Evolutionary conservation across 176 grass and related monocot species (phyloP).

Genomic region (Bolboschoenus planiculmis): DNA sequence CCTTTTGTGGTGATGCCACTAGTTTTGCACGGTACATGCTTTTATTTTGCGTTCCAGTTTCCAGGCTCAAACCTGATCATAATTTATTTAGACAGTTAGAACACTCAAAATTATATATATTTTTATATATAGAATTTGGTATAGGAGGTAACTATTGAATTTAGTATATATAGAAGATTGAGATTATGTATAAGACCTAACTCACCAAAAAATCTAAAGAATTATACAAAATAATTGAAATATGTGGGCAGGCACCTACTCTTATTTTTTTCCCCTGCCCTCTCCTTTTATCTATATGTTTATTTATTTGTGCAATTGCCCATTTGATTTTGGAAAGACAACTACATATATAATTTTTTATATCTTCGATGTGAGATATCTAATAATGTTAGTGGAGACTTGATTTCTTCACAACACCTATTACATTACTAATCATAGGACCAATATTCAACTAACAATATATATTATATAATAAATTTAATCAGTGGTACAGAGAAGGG

Average conservation of each 20-base stretch:
- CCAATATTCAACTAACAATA: background rate
- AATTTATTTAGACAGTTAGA: constrained; percentile 14
- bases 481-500: background rate
- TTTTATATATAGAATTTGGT: background rate
- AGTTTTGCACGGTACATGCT: constrained; percentile 67
- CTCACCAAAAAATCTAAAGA: background rate
- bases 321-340: background rate
- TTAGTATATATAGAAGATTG: background rate
- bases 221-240: background rate
- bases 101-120: background rate
- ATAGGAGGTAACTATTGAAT: background rate
- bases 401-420: background rate
- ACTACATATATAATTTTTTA: background rate
- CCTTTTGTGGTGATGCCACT: constrained; percentile 58
- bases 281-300: background rate
- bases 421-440: background rate
- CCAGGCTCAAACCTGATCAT: constrained; percentile 17
- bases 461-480: background rate
- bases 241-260: background rate
- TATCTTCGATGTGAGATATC: background rate
- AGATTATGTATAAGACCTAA: background rate
- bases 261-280: background rate
- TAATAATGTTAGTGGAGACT: background rate
- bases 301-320: background rate
- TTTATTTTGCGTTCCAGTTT: background rate